Evolutionary conservation across 1,139 yeast genomes (phyloP).

Genomic region (Zygoascus meyerae): DNA sequence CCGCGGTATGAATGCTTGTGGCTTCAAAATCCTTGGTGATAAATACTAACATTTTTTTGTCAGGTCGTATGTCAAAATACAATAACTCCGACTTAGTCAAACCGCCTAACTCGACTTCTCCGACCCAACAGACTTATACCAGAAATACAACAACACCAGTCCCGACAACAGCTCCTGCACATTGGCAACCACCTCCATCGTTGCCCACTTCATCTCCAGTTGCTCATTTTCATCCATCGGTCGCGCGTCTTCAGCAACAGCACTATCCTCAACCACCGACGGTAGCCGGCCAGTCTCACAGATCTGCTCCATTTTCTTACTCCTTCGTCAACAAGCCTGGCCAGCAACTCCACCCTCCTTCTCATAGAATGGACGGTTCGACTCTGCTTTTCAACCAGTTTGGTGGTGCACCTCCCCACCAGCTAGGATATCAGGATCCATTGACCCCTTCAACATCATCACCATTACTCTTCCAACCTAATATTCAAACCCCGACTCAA

Average conservation of each 20-base stretch:
- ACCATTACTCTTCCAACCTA: background rate
- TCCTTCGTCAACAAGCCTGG: background rate
- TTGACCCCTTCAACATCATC: conserved; percentile 2
- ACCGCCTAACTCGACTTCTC: conserved; percentile 2
- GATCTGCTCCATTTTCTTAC: too few relatives aligned
- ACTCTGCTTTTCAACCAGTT: conserved; percentile 3
- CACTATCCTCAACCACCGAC: too few relatives aligned
- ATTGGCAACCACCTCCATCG: too few relatives aligned
- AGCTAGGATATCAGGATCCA: conserved; percentile 1
- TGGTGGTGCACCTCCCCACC: conserved; percentile 1
- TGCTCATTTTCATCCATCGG: background rate
- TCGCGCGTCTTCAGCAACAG: background rate
- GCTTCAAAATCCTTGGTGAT: background rate
- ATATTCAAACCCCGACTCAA: conserved; percentile 1
- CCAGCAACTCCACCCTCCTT: background rate
- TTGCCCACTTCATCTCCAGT: background rate
- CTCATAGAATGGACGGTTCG: conserved; percentile 4
- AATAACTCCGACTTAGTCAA: background rate
- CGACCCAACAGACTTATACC: background rate
- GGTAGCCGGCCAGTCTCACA: background rate
- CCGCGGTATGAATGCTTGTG: too few relatives aligned
- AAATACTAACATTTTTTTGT: background rate
- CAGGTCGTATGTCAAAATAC: conserved; percentile 6
- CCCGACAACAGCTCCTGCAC: too few relatives aligned
- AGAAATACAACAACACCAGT: background rate